Base-by-base conservation (phyloP, 2,329 filamentous ascomycete species). In the Diplocarpon rosae region DNA sequence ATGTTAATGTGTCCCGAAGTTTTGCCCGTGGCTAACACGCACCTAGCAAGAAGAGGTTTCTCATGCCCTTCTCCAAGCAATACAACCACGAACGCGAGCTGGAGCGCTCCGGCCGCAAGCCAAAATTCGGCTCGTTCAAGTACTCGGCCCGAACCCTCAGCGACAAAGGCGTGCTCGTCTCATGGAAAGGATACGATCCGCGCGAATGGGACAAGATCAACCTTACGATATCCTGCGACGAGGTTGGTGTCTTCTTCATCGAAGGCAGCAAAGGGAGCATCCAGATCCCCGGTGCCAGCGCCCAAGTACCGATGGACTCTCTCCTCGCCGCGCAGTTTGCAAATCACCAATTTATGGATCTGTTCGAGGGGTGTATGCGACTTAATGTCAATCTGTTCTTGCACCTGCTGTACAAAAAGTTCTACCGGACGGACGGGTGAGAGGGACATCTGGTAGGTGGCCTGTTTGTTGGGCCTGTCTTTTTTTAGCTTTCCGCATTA, bases 21-120 rank as follows among this genome's bases (percentile, higher is more conserved):
- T 39, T 27, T 12, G 15, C 3, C 2, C 14, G 31, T 37, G 35
- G 32, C 55, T 55, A 53, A 55, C 42, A 42, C 45, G 16, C 12
- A 10, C 16, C 56, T 55, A 80, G 83, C 50, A 93, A 93, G 69
- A 94, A 93, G 65, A 78, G 84, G 42, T 95, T 95, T 72, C 74
- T 95, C 45, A 76, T 98, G 63, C 92, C 92, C 12, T 98, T 98
- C 64, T 95, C 90, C 17, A 94, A 94, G 61, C 92, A 98, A 65
- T 98, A 95, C 77, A 94, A 95, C 65, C 92, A 98, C 66, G 88
- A 96, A 68, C 83, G 88, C 53, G 92, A 98, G 67, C 80, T 98
- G 28, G 87, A 95, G 61, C 83, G 87, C 47, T 83, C 84, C 7
- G 92, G 92, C 24, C 86, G 90, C 39, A 86, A 94, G 42, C 93